Conservation (phyloP, 164 flowering plant genomes). For the Sextonia rubra region DNA sequence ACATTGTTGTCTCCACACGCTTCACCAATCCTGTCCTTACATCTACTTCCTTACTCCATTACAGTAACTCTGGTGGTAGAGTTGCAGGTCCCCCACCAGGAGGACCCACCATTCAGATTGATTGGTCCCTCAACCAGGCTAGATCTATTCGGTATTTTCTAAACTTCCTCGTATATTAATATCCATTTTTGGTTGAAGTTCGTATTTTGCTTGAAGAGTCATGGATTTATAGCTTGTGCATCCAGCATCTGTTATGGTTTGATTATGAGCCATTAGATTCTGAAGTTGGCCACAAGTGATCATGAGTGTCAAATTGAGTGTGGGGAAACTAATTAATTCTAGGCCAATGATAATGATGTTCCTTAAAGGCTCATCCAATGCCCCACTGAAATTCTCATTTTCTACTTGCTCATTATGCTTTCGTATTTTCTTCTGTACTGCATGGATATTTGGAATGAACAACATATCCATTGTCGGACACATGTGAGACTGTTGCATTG, state of each 20-base stretch:
- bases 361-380: too few relatives aligned
- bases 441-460: too few relatives aligned
- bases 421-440: too few relatives aligned
- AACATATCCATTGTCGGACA: too few relatives aligned
- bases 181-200: not conserved
- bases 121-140: constrained; percentile 78
- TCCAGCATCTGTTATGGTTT: not conserved
- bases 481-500: too few relatives aligned
- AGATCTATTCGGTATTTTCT: constrained; percentile 64
- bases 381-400: too few relatives aligned
- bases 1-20: constrained; percentile 75
- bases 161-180: not conserved
- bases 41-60: constrained; percentile 76
- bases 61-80: constrained; percentile 53
- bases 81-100: constrained; percentile 75
- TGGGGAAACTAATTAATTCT: too few relatives aligned
- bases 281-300: too few relatives aligned
- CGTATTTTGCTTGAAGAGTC: not conserved
- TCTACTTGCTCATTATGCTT: too few relatives aligned
- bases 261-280: not conserved
- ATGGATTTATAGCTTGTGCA: not conserved
- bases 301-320: too few relatives aligned
- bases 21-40: constrained; percentile 75
- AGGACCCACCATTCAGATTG: constrained; percentile 74
- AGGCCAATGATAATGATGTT: too few relatives aligned